phyloP scores from a whole-genome alignment of 768 basidiomycete species.

The Amanita rubescens region DNA sequence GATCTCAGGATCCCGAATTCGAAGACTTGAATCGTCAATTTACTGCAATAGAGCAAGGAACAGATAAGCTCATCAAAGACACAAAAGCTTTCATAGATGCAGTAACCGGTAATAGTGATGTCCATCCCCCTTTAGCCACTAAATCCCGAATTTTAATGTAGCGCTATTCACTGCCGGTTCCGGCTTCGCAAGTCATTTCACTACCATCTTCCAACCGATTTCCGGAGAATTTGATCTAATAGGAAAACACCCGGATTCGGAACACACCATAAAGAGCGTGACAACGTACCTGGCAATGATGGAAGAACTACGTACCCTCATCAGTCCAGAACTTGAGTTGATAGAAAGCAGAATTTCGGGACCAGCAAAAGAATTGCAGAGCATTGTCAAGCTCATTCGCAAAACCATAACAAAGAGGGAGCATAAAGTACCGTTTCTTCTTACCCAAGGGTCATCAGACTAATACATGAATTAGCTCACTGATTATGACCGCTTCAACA shows the following conservation, averaged over 20 bases:
- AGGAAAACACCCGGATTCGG: slow-evolving; percentile 70
- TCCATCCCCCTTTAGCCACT: background rate
- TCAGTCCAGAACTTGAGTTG: slow-evolving; percentile 89
- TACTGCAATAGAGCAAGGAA: slow-evolving; percentile 63
- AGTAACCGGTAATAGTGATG: slow-evolving; percentile 46
- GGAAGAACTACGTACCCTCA: slow-evolving; percentile 73
- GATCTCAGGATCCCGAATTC: slow-evolving; percentile 83
- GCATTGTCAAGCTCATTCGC: slow-evolving; percentile 78
- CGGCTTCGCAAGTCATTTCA: slow-evolving; percentile 58
- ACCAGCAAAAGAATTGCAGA: slow-evolving; percentile 86
- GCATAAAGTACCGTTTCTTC: slow-evolving; percentile 61
- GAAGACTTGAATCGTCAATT: slow-evolving; percentile 83
- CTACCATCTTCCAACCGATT: slow-evolving; percentile 56
- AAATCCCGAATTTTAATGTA: slow-evolving; percentile 24
- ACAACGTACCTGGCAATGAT: slow-evolving; percentile 63
- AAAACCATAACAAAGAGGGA: slow-evolving; percentile 96
- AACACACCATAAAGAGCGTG: slow-evolving; percentile 72
- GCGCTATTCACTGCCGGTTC: slow-evolving; percentile 62
- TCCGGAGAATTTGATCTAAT: slow-evolving; percentile 73
- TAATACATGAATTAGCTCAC: slow-evolving; percentile 43
- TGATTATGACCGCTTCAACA: slow-evolving; percentile 96
- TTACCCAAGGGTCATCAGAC: slow-evolving; percentile 1
- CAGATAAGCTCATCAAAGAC: slow-evolving; percentile 91
- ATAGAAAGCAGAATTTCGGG: slow-evolving; percentile 81
- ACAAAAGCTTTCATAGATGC: slow-evolving; percentile 81